phyloP scores from a whole-genome alignment of 805 yeast species.

The Candida peoriensis region DNA sequence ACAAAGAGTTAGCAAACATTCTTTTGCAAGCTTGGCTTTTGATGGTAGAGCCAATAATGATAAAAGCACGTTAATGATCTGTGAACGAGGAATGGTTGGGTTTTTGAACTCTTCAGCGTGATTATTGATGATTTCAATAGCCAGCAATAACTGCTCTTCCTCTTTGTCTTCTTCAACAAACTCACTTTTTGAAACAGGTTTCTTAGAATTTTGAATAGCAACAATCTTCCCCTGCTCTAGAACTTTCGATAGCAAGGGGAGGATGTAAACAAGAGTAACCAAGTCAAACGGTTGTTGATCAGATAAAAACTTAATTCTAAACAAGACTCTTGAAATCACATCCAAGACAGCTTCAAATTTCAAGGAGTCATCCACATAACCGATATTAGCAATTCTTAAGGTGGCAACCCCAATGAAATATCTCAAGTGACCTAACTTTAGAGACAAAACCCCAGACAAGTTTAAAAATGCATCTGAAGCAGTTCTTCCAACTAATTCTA shows the following conservation, averaged over 20 bases:
- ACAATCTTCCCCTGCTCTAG: constrained; percentile 59
- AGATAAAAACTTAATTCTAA: constrained; percentile 66
- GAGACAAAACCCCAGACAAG: constrained; percentile 47
- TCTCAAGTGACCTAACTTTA: constrained; percentile 46
- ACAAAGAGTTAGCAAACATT: constrained; percentile 71
- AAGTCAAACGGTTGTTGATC: constrained; percentile 70
- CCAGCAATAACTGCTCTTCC: constrained; percentile 78
- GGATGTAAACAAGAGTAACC: constrained; percentile 61
- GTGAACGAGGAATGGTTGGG: constrained; percentile 61
- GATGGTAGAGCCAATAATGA: constrained; percentile 68
- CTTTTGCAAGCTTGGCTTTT: constrained; percentile 77
- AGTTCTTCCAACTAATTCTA: constrained; percentile 34
- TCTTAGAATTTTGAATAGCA: constrained; percentile 48
- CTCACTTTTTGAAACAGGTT: constrained; percentile 53
- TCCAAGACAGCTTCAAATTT: constrained; percentile 48
- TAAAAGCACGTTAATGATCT: constrained; percentile 56
- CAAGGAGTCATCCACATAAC: constrained; percentile 40
- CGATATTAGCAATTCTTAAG: constrained; percentile 49
- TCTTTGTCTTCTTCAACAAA: constrained; percentile 80
- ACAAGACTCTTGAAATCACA: constrained; percentile 61
- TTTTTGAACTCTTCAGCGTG: constrained; percentile 69
- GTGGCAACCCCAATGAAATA: constrained; percentile 64
- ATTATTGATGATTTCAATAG: constrained; percentile 66
- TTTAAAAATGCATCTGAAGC: constrained; percentile 49
- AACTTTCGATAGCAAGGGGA: constrained; percentile 70